Base-by-base conservation (phyloP, 441 rosid species). In the Daphne laureola region DNA sequence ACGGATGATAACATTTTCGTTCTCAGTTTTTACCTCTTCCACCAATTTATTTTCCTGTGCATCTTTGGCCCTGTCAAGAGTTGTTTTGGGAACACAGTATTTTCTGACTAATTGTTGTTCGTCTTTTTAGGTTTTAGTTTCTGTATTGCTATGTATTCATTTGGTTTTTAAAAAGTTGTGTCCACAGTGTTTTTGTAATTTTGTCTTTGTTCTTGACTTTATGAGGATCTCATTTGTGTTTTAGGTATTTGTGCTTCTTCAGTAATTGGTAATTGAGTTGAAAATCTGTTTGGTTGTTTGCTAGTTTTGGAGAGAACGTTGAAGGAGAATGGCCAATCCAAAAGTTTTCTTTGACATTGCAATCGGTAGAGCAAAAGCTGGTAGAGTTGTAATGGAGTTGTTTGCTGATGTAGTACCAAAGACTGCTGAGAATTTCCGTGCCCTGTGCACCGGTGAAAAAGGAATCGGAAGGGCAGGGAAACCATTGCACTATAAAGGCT, bases 401-500 rank as follows among this genome's bases (percentile, higher is more conserved):
- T 85, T 79, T 45, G 80, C 81, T 0, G 91, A 85, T 62, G 73
- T 48, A 1, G 79, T 81, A 7, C 87, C 96, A 0, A 80, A 67
- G 74, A 81, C 94, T 12, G 89, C 94, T 0, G 81, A 83, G 52
- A 88, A 88, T 44, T 85, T 88, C 57, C 75, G 87, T 13, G 91
- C 84, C 1, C 76, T 88, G 14, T 83, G 91, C 70, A 81, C 87
- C 0, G 94, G 91, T 1, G 90, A 86, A 77, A 85, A 73, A 8
- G 90, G 94, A 13, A 42, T 81, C 18, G 90, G 94, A 18, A 53
- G 16, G 36, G 57, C 67, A 0, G 84, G 89, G 8, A 78, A 78
- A 76, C 78, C 75, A 0, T 48, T 83, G n/a, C 86, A 80, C 64
- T 83, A 79, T 62, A 88, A 86, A 79, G 90, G 89, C 51, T 81